Conservation (phyloP, 2,329 filamentous ascomycete species). For the Colletotrichum incanum region DNA sequence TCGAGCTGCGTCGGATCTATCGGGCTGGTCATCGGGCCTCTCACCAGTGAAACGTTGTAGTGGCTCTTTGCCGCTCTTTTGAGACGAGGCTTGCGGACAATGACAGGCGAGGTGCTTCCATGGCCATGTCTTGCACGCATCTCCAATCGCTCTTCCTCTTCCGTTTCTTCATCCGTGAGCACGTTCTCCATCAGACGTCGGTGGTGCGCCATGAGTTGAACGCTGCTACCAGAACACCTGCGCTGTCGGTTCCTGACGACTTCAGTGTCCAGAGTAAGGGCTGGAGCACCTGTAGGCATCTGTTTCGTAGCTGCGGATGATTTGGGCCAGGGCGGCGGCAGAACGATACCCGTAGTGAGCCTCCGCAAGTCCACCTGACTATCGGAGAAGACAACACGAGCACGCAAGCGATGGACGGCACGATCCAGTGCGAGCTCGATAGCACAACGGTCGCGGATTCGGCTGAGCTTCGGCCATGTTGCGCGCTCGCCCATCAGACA, state of each 20-base stretch:
- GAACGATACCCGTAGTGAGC: constrained; percentile 54
- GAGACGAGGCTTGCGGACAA: constrained; percentile 57
- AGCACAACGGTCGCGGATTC: constrained; percentile 88
- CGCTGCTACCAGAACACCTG: constrained; percentile 66
- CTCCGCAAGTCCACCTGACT: constrained; percentile 74
- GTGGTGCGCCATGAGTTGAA: constrained; percentile 58
- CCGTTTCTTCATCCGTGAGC: constrained; percentile 62
- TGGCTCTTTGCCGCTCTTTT: constrained; percentile 60
- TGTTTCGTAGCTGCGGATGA: constrained; percentile 44
- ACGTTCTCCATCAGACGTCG: constrained; percentile 56
- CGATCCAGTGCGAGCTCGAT: constrained; percentile 89
- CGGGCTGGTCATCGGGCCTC: constrained; percentile 49
- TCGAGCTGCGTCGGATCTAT: constrained; percentile 46
- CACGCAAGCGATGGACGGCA: constrained; percentile 78
- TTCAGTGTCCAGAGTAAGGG: constrained; percentile 47
- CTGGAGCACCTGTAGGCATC: constrained; percentile 44
- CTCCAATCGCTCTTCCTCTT: constrained; percentile 61
- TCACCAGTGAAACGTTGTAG: constrained; percentile 45
- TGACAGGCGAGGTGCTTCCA: constrained; percentile 46
- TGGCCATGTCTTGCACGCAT: constrained; percentile 54
- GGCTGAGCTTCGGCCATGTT: constrained; percentile 91
- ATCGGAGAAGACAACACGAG: constrained; percentile 78
- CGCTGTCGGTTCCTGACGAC: constrained; percentile 58
- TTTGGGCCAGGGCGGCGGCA: constrained; percentile 48
- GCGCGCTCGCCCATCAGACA: constrained; percentile 86